phyloP scores from a whole-genome alignment of 2,329 filamentous ascomycete genomes.

The Venturia aucupariae region DNA sequence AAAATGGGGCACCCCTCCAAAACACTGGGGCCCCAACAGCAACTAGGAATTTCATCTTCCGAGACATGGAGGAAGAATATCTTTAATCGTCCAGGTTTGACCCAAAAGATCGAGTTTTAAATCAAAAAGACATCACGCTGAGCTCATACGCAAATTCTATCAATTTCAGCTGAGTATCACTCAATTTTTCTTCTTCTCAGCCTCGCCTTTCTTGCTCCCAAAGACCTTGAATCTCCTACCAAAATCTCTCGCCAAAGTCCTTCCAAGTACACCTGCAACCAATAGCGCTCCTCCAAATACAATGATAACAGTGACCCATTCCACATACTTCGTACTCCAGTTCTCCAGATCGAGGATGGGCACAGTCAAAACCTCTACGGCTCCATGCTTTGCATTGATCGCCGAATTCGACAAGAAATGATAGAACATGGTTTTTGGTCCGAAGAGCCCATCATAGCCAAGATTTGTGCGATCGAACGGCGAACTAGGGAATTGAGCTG shows the following conservation, averaged over 20 bases:
- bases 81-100: background rate
- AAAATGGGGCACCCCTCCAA: background rate
- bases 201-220: background rate
- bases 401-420: slow-evolving; percentile 41
- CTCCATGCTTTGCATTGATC: slow-evolving; percentile 15
- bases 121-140: background rate
- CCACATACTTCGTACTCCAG: slow-evolving; percentile 26
- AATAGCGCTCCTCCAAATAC: slow-evolving; percentile 36
- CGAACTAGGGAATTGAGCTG: slow-evolving; percentile 60
- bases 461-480: slow-evolving; percentile 79
- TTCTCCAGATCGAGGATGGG: slow-evolving; percentile 33
- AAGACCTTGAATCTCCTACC: background rate
- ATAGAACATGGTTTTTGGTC: slow-evolving; percentile 70
- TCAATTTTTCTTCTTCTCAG: slow-evolving; percentile 9
- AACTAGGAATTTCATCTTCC: too few species aligned
- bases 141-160: background rate
- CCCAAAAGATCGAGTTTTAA: background rate
- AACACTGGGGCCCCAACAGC: background rate
- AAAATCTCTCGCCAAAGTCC: slow-evolving; percentile 16
- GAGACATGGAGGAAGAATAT: background rate
- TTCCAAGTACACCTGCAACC: slow-evolving; percentile 33
- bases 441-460: slow-evolving; percentile 80
- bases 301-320: slow-evolving; percentile 33
- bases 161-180: background rate
- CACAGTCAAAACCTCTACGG: slow-evolving; percentile 30